These are phyloP conservation scores for Withania somnifera DNA, from an alignment of 305 asterid species.

Conservation along the genomic window DNA sequence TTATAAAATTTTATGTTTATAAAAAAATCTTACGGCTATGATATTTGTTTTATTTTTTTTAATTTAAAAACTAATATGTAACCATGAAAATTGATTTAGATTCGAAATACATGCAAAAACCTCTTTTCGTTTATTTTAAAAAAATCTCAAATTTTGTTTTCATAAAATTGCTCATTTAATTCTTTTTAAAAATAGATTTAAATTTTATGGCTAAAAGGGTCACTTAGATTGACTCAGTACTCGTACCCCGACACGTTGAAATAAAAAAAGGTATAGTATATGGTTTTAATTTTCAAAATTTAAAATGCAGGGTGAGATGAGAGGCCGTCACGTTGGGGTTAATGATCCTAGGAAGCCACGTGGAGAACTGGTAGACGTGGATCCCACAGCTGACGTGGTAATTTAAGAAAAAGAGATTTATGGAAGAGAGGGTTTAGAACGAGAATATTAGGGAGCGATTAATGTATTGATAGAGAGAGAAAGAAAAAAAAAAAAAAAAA, in stretches of 20 bases:
- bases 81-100: no score
- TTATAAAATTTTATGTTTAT: no score
- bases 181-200: no score
- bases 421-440: not conserved
- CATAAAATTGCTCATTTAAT: no score
- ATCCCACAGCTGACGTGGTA: constrained; percentile 22
- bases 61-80: no score
- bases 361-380: constrained; percentile 9
- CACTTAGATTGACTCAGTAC: no score
- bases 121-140: no score
- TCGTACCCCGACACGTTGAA: not conserved
- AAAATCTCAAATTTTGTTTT: no score
- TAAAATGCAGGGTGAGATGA: not conserved
- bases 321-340: constrained; percentile 19
- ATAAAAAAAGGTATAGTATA: not conserved
- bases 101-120: no score
- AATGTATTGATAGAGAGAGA: not conserved
- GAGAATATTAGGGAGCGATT: not conserved
- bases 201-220: no score
- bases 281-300: not conserved
- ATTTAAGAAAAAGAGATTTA: not conserved
- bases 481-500: not conserved
- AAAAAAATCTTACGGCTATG: no score
- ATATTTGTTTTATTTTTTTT: no score
- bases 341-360: constrained; percentile 6